Base-by-base conservation (phyloP, 805 yeast species). In the Ogataea haglerorum region DNA sequence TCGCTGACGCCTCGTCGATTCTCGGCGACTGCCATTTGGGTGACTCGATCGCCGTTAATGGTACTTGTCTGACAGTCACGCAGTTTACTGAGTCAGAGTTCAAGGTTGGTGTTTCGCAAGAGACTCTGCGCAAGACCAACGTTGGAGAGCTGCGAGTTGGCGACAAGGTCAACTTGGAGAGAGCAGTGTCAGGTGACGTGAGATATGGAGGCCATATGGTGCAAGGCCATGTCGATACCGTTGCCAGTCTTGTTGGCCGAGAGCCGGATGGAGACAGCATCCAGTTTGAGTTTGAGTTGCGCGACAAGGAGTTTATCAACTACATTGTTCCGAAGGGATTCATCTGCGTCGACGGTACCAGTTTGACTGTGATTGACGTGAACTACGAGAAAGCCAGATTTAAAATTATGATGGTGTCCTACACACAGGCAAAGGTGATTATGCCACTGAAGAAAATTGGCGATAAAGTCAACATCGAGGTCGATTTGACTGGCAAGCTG, bases 141-240 rank as follows among this genome's bases (percentile, higher is more conserved):
- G 65, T 93, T 31, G 91, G 89, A 1, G 63, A 63, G 8, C 72
- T 91, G 60, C 57, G 51, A 16, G 34, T 42, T 2, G 90, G 87
- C 2, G 60, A 75, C 14, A 72, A 70, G 43, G 96, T 93, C 15
- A 91, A 93, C 59, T 69, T 91, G 46, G 99, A 93, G 62, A 72
- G 99, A 44, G 99, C 99, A 0, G 88, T 93, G 23, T 70, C 80
- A 2, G 71, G 69, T 10, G 87, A 85, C 38, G 86, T 80, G 6
- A 71, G 99, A 48, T 78, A 90, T 55, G 99, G 99, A 17, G 99
- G 99, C 1, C 99, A 93, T 63, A 78, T 91, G 48, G 99, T 93
- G 2, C 99, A 93, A 56, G 99, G 99, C 5, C 99, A 93, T 66
- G 88, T 93, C 21, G 99, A 93, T 60, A 86, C 96, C 0, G 73